Base-by-base conservation (phyloP, 75 land plant species). In the Larix kaempferi region DNA sequence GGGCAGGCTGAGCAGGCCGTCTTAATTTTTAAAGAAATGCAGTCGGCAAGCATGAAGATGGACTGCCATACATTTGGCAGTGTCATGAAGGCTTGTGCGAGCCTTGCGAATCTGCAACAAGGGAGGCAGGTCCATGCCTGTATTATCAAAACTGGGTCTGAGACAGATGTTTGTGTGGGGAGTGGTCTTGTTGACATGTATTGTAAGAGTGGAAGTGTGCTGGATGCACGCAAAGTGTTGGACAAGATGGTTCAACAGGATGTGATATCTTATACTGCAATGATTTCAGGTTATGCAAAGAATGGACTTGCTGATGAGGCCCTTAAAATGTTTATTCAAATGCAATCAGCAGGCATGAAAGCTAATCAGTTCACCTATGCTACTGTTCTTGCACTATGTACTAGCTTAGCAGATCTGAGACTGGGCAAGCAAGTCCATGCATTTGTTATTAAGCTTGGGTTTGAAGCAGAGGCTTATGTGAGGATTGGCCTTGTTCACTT, bases 101-200 rank as follows among this genome's bases (percentile, higher is more conserved):
- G 54, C 21, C 26, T 72, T n/a, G 23, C 41, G 17, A 25, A 72
- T 52, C 33, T 57, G 0, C 58, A 57, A 13, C 19, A 15, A 3
- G 82, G 82, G 44, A 80, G 85, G 27, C 76, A 71, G 13, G 52
- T 88, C 37, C 87, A 85, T 77, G 79, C 82, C 33, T 39, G 56
- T 57, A 81, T 35, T 5, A 79, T 88, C 35, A 88, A 85, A 66
- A 14, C 57, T 44, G 84, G 90, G 14, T 59, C 67, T 1, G 83
- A 74, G 74, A 27, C 58, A 12, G 77, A 86, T 22, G 17, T 69
- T 44, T 58, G 73, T 14, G 85, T 88, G 0, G 81, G 61, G 6
- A 88, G 85, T 57, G 79, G 84, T 0, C 80, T 91, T 57, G n/a
- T 91, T 13, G 80, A 88, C 29, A 86, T 91, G 88, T 88, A 90